phyloP scores from a whole-genome alignment of 2,329 filamentous ascomycete species.

The Stachybotrys chartarum region DNA sequence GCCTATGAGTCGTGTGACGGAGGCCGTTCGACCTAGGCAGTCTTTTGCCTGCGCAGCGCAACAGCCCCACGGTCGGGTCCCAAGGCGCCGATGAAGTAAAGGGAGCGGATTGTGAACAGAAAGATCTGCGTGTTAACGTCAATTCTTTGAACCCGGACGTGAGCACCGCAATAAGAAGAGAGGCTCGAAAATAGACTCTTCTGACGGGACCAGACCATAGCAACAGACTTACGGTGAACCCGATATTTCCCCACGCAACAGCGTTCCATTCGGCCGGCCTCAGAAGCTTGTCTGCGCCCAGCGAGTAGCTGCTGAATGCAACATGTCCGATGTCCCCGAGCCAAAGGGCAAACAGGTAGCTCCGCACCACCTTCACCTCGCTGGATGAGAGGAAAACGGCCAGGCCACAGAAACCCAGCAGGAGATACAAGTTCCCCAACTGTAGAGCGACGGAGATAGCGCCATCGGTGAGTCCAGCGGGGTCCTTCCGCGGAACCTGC shows the following conservation, averaged over 20 bases:
- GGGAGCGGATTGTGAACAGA: constrained; percentile 47
- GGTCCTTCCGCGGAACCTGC: constrained; percentile 41
- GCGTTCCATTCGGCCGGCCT: constrained; percentile 57
- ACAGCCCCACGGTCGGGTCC: constrained; percentile 33
- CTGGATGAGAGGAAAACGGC: constrained; percentile 57
- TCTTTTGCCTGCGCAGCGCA: constrained; percentile 15
- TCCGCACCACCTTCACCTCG: constrained; percentile 58
- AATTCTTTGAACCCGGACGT: neutral
- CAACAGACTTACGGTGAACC: constrained; percentile 46
- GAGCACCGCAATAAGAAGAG: neutral
- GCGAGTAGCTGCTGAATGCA: constrained; percentile 48
- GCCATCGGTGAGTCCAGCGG: constrained; percentile 31
- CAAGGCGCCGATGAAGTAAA: constrained; percentile 54
- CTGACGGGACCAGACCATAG: neutral
- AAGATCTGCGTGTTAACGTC: constrained; percentile 30
- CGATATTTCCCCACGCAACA: constrained; percentile 68
- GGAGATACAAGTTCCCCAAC: constrained; percentile 62
- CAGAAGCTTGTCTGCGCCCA: constrained; percentile 48
- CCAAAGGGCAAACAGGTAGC: constrained; percentile 59
- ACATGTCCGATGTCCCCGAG: constrained; percentile 63
- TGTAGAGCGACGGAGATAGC: constrained; percentile 56
- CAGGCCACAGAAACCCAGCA: constrained; percentile 57
- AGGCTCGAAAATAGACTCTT: neutral
- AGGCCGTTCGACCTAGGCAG: constrained; percentile 6
- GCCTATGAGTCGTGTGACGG: neutral